Conservation (phyloP, 495 filamentous ascomycete species). For the Aspergillus egyptiacus region DNA sequence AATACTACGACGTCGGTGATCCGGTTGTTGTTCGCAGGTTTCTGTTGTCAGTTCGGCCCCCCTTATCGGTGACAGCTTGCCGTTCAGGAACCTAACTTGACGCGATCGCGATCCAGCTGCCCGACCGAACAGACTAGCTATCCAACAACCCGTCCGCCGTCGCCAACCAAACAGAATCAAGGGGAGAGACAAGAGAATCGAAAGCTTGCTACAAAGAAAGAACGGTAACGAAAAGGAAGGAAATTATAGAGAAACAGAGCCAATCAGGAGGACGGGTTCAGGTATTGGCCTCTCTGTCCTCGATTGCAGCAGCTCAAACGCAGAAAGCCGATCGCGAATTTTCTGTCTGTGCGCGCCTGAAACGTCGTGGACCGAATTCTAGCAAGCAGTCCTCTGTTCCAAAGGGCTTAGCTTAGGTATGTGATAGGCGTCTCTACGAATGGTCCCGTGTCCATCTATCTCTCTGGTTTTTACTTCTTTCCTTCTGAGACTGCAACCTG, state of each 20-base stretch:
- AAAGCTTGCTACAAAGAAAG: background rate
- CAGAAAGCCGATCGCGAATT: constrained; percentile 36
- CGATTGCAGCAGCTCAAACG: constrained; percentile 17
- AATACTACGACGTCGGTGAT: constrained; percentile 1
- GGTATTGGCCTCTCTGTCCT: constrained; percentile 8
- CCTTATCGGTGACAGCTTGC: constrained; percentile 17
- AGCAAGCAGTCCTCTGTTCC: constrained; percentile 26
- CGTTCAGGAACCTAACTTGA: constrained; percentile 15
- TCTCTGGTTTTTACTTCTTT: too few relatives aligned
- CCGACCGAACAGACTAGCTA: constrained; percentile 14
- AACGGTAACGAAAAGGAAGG: background rate
- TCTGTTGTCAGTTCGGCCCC: constrained; percentile 11
- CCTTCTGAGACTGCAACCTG: background rate
- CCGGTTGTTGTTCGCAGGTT: background rate
- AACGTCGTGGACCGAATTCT: constrained; percentile 34
- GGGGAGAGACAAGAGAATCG: constrained; percentile 2
- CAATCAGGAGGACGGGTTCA: constrained; percentile 3
- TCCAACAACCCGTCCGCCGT: constrained; percentile 2
- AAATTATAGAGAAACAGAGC: background rate
- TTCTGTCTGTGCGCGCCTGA: constrained; percentile 23
- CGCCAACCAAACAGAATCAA: constrained; percentile 3
- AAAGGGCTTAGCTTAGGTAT: constrained; percentile 21
- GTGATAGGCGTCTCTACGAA: constrained; percentile 13
- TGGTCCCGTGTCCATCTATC: constrained; percentile 7
- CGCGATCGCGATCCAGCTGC: constrained; percentile 16